These are phyloP conservation scores for Citrus australasica DNA, from an alignment of 345 rosid species.

Conservation along the genomic window DNA sequence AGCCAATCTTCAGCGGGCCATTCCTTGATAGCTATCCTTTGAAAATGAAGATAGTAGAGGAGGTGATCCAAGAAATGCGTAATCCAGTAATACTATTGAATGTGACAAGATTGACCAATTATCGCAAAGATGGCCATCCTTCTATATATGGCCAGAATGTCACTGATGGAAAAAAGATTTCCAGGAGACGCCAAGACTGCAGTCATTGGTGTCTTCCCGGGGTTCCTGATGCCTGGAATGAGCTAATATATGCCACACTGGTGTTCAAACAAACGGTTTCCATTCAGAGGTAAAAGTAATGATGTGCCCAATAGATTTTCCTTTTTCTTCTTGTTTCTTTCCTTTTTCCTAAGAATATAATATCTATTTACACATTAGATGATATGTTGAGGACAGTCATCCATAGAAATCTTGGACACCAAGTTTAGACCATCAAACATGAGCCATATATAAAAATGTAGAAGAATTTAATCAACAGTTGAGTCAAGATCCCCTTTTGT, in stretches of 20 bases:
- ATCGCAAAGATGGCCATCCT: slow-evolving; percentile 92
- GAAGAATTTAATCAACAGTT: neutral
- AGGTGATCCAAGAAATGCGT: slow-evolving; percentile 58
- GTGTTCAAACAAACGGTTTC: slow-evolving; percentile 30
- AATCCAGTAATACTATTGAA: slow-evolving; percentile 64
- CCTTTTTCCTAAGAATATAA: neutral
- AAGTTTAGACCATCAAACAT: neutral
- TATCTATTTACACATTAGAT: neutral
- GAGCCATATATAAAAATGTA: neutral
- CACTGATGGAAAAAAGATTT: slow-evolving; percentile 33
- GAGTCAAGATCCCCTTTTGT: neutral
- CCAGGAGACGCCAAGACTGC: slow-evolving; percentile 68
- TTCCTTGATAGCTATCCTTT: slow-evolving; percentile 62
- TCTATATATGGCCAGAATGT: slow-evolving; percentile 65
- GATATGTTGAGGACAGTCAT: neutral
- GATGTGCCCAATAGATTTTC: neutral
- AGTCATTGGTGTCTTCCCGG: slow-evolving; percentile 99
- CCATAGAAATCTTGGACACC: neutral
- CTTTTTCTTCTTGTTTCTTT: neutral
- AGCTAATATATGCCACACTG: slow-evolving; percentile 72
- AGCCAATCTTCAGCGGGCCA: slow-evolving; percentile 58
- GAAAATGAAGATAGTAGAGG: slow-evolving; percentile 90
- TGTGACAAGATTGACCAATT: slow-evolving; percentile 80
- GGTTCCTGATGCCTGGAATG: slow-evolving; percentile 93
- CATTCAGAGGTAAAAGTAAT: slow-evolving; percentile 4